Evolutionary conservation across 2,329 filamentous ascomycete genomes (phyloP).

Genomic region (Phialophora macrospora): DNA sequence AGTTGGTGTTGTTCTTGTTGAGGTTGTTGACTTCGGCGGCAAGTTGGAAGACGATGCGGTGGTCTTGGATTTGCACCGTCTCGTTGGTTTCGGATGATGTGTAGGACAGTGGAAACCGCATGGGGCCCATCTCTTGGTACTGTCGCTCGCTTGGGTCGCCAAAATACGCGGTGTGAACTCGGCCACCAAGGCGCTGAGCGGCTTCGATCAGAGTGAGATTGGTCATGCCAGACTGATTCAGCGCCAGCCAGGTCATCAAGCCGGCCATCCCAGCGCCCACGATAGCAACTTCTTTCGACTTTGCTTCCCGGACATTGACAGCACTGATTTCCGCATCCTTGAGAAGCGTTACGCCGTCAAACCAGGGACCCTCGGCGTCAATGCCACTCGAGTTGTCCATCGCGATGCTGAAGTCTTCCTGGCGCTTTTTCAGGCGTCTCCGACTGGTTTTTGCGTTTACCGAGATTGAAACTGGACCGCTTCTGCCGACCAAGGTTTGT

Average conservation of each 20-base stretch:
- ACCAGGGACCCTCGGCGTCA: conserved; percentile 49
- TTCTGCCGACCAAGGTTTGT: conserved; percentile 29
- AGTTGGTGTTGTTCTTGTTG: conserved; percentile 45
- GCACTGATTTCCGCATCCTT: conserved; percentile 41
- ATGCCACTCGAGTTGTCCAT: conserved; percentile 44
- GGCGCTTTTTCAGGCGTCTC: conserved; percentile 30
- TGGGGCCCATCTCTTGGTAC: conserved; percentile 53
- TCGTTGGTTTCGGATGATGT: conserved; percentile 50
- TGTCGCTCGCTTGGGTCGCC: conserved; percentile 48
- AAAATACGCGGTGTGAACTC: conserved; percentile 52
- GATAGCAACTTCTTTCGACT: conserved; percentile 63
- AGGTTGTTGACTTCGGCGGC: conserved; percentile 50
- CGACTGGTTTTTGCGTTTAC: conserved; percentile 19
- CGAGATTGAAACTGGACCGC: conserved; percentile 24
- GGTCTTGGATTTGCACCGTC: conserved; percentile 51
- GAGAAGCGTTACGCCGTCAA: conserved; percentile 48
- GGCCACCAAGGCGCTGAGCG: conserved; percentile 49
- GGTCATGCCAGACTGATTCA: conserved; percentile 52
- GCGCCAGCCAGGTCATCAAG: conserved; percentile 56
- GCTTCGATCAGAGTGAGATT: conserved; percentile 55
- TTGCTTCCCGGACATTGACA: conserved; percentile 42
- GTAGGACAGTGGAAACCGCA: conserved; percentile 52
- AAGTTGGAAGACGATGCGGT: conserved; percentile 52
- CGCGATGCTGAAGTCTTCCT: conserved; percentile 25
- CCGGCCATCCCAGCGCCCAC: conserved; percentile 84